Percentiles rank a stretch among this genome's conserved stretches.
Conservation (phyloP, 768 basidiomycete genomes). For the Macrolepiota dolichaula region DNA sequence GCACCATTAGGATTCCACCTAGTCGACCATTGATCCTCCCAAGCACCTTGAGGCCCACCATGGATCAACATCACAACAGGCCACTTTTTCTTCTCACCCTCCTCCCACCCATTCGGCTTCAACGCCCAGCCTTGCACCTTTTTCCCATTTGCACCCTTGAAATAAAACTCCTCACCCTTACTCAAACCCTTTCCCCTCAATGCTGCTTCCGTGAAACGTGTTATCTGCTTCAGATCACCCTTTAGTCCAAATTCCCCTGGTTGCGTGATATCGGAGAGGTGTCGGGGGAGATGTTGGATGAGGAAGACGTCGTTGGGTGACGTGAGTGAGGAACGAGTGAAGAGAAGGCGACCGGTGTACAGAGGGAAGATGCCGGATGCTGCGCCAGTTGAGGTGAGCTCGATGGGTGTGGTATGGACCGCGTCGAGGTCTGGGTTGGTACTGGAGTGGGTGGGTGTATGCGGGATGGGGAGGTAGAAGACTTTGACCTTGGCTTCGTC, state of each 20-base stretch:
- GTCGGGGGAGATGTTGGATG: conserved; percentile 38
- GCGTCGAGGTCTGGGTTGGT: conserved; percentile 44
- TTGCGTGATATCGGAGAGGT: neutral
- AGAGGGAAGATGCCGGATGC: conserved; percentile 64
- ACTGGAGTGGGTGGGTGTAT: conserved; percentile 52
- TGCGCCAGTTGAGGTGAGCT: conserved; percentile 55
- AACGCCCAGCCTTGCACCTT: conserved; percentile 83
- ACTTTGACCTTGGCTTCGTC: conserved; percentile 78
- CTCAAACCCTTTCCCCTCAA: conserved; percentile 57
- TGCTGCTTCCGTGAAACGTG: conserved; percentile 55
- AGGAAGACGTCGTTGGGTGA: conserved; percentile 80
- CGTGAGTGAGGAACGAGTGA: conserved; percentile 71
- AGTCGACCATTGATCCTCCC: conserved; percentile 90
- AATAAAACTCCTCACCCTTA: conserved; percentile 82
- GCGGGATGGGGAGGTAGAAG: conserved; percentile 64
- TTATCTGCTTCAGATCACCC: conserved; percentile 46
- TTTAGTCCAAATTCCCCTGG: neutral
- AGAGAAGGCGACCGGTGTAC: conserved; percentile 57
- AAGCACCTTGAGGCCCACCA: conserved; percentile 80
- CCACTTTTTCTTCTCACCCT: conserved; percentile 67
- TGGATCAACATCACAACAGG: conserved; percentile 82
- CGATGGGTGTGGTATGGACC: conserved; percentile 50
- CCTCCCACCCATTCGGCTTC: conserved; percentile 75
- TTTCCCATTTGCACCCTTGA: conserved; percentile 74
- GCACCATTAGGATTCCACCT: conserved; percentile 88